A percentile compares a stretch with the other conserved stretches of the same genome.
Conservation (phyloP, 2,329 filamentous ascomycete genomes). For the Xylariales sp. region DNA sequence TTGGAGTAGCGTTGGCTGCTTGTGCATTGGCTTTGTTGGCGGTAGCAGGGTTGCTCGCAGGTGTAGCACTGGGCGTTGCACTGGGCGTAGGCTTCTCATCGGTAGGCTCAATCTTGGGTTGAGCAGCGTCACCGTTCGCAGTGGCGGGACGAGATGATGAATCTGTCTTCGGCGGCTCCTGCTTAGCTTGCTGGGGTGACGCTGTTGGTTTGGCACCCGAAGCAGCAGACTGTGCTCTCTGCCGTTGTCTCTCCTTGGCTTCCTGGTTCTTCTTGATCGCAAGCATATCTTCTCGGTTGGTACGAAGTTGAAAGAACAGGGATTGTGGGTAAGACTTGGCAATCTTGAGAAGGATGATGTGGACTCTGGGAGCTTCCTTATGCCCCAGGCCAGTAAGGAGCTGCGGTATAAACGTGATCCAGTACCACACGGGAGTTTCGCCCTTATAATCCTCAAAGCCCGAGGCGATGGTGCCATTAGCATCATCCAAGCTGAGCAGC, state of each 20-base stretch:
- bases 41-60: too few species aligned
- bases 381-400: conserved; percentile 86
- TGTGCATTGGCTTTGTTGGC: too few species aligned
- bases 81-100: conserved; percentile 24
- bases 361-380: conserved; percentile 83
- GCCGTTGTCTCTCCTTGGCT: conserved; percentile 60
- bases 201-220: conserved; percentile 39
- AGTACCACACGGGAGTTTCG: conserved; percentile 97
- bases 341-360: conserved; percentile 84
- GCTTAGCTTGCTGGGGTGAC: conserved; percentile 48
- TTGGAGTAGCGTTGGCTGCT: conserved; percentile 12
- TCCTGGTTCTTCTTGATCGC: conserved; percentile 87
- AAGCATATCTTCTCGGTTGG: conserved; percentile 89
- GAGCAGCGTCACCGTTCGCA: conserved; percentile 39
- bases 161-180: conserved; percentile 43
- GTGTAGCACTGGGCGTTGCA: conserved; percentile 14
- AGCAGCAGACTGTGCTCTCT: conserved; percentile 41
- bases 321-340: conserved; percentile 95
- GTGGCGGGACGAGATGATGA: conserved; percentile 44
- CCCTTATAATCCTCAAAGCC: conserved; percentile 97
- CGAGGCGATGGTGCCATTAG: conserved; percentile 74
- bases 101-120: conserved; percentile 40
- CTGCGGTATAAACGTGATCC: conserved; percentile 98
- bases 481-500: conserved; percentile 90
- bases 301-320: conserved; percentile 91